A percentile compares a stretch with the other conserved stretches of the same genome.
phyloP scores from a whole-genome alignment of 495 filamentous ascomycete genomes.

The Aspergillus campestris region DNA sequence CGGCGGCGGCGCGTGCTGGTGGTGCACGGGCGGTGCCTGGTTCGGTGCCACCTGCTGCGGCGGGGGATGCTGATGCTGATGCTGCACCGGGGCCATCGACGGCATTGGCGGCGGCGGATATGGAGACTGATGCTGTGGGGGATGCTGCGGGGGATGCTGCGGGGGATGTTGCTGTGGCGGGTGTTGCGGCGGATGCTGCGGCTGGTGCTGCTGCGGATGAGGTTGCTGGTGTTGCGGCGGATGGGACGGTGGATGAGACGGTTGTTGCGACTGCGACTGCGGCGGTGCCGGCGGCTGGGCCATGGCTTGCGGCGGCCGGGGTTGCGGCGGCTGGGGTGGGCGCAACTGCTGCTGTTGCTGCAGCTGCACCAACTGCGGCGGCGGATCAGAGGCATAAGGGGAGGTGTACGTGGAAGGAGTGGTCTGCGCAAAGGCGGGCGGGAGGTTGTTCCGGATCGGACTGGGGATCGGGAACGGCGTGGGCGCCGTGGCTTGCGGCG shows the following conservation, averaged over 20 bases:
- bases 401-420: constrained; percentile 35
- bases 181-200: constrained; percentile 11
- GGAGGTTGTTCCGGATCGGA: constrained; percentile 37
- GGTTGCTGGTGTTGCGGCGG: constrained; percentile 10
- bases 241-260: constrained; percentile 11
- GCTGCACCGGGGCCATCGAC: constrained; percentile 11
- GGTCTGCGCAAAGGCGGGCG: constrained; percentile 34
- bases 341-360: constrained; percentile 24
- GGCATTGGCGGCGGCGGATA: constrained; percentile 22
- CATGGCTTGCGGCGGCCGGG: constrained; percentile 17
- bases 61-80: constrained; percentile 20
- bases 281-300: constrained; percentile 19
- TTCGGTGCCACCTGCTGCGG: constrained; percentile 16
- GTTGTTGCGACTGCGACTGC: constrained; percentile 18
- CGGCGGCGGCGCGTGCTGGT: too few relatives aligned
- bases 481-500: constrained; percentile 9
- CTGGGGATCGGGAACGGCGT: constrained; percentile 32
- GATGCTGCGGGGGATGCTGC: constrained; percentile 15
- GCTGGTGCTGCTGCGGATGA: constrained; percentile 8
- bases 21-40: too few relatives aligned
- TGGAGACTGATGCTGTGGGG: constrained; percentile 25
- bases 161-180: constrained; percentile 18
- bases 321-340: constrained; percentile 16
- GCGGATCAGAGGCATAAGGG: constrained; percentile 34
- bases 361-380: constrained; percentile 24